These are phyloP conservation scores for Naganishia liquefaciens DNA, from an alignment of 1,284 basidiomycete genomes.

Conservation along the genomic window DNA sequence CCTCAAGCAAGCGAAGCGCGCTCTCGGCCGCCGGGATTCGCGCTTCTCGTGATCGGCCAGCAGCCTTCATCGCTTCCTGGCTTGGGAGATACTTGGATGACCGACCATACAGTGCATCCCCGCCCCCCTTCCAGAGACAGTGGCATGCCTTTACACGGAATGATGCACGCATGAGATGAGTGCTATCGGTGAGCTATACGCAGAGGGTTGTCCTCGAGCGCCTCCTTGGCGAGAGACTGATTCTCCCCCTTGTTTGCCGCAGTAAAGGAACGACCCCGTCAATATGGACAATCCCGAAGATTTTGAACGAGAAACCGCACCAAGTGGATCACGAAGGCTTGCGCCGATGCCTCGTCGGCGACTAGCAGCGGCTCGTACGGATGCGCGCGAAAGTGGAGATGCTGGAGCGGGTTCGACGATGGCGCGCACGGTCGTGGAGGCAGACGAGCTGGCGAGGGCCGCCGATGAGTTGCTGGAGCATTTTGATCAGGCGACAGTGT, in stretches of 20 bases:
- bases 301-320: slow-evolving; percentile 6
- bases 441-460: slow-evolving; percentile 20
- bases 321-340: slow-evolving; percentile 7
- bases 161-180: too few relatives aligned
- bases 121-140: neutral
- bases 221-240: slow-evolving; percentile 3
- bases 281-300: slow-evolving; percentile 10
- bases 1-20: neutral
- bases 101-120: neutral
- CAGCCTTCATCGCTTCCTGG: neutral
- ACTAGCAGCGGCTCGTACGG: neutral
- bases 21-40: neutral
- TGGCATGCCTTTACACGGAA: neutral
- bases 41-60: slow-evolving; percentile 1
- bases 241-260: neutral
- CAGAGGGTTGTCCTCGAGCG: neutral
- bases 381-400: neutral
- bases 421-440: neutral
- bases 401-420: neutral
- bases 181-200: too few relatives aligned
- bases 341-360: slow-evolving; percentile 1
- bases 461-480: slow-evolving; percentile 27
- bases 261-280: slow-evolving; percentile 7
- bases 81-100: neutral
- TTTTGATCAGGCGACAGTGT: slow-evolving; percentile 15